Conservation (phyloP, 1,139 yeast genomes). For the Geotrichum histeridarum region DNA sequence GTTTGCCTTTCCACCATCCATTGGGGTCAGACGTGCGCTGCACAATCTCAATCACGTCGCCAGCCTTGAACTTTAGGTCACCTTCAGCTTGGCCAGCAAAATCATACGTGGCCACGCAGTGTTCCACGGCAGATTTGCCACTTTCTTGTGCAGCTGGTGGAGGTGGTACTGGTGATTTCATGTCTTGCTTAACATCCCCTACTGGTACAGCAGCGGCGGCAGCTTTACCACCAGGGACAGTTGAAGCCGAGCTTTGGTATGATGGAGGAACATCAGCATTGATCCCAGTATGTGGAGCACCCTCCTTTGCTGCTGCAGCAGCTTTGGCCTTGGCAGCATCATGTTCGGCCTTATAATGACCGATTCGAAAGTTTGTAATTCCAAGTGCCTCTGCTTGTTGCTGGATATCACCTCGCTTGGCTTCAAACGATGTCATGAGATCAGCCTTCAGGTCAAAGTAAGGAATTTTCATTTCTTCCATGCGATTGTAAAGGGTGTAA, state of each 20-base stretch:
- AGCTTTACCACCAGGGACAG: constrained; percentile 9
- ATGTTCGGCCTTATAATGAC: constrained; percentile 76
- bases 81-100: constrained; percentile 82
- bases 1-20: constrained; percentile 97
- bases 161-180: constrained; percentile 31
- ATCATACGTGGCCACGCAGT: constrained; percentile 75
- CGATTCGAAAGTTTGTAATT: constrained; percentile 81
- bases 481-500: constrained; percentile 79
- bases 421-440: constrained; percentile 65
- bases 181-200: constrained; percentile 20
- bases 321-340: constrained; percentile 44
- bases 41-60: constrained; percentile 76
- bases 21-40: constrained; percentile 77
- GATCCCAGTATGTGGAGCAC: constrained; percentile 33
- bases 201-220: constrained; percentile 16
- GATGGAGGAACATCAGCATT: constrained; percentile 23
- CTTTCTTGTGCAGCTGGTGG: constrained; percentile 40
- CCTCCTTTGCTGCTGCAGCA: constrained; percentile 54
- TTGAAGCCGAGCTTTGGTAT: constrained; percentile 26
- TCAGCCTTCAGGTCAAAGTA: constrained; percentile 83
- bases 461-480: constrained; percentile 95
- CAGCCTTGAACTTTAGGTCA: constrained; percentile 81
- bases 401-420: constrained; percentile 84
- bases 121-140: constrained; percentile 40
- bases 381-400: constrained; percentile 83